Evolutionary conservation across 2,329 filamentous ascomycete species (phyloP).

Genomic region (Sarocladiaceae sp.): DNA sequence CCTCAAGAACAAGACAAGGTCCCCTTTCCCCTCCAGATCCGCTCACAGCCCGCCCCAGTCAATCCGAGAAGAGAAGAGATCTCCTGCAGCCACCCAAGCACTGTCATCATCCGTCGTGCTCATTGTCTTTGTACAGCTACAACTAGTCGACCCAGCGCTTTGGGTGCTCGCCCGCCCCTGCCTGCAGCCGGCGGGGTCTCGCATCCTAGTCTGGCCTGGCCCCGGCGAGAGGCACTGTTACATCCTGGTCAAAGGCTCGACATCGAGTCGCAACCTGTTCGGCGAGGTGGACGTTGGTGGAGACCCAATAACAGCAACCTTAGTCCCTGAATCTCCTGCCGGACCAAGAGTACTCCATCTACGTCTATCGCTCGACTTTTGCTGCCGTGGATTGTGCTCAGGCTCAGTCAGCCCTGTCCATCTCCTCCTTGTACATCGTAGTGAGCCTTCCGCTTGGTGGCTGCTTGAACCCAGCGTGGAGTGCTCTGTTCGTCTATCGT

Average conservation of each 20-base stretch:
- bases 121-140: not conserved
- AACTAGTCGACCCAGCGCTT: constrained; percentile 9
- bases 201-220: not conserved
- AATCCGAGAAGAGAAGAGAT: constrained; percentile 4
- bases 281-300: constrained; percentile 3
- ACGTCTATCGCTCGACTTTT: not conserved
- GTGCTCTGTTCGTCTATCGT: not conserved
- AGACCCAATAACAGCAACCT: constrained; percentile 6
- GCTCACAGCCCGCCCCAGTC: not conserved
- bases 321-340: constrained; percentile 8
- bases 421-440: not conserved
- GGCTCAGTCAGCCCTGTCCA: not conserved
- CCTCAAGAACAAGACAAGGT: not conserved
- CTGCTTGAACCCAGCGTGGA: not conserved
- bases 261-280: not conserved
- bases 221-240: constrained; percentile 1
- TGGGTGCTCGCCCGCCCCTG: constrained; percentile 5
- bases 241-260: constrained; percentile 3
- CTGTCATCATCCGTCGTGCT: not conserved
- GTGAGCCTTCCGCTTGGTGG: not conserved
- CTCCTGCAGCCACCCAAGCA: constrained; percentile 4
- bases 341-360: not conserved
- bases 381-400: not conserved
- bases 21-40: not conserved
- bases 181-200: not conserved